Conservation (phyloP, 805 yeast genomes). For the Sugiyamaella boreocaroliniensis region DNA sequence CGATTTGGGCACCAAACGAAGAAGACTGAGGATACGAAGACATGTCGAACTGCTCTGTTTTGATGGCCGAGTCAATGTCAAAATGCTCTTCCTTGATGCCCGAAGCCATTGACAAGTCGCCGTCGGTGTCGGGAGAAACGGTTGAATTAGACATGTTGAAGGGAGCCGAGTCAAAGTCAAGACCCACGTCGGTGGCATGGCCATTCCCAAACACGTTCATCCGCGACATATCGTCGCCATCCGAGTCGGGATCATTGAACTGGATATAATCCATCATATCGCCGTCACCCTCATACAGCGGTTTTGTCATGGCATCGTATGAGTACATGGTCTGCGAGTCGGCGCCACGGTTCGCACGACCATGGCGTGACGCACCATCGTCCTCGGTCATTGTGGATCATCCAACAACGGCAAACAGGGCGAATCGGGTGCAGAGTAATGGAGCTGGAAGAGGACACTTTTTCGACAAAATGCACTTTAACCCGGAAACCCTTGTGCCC, state of each 20-base stretch:
- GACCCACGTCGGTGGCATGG: not conserved
- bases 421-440: not conserved
- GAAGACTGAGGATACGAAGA: constrained; percentile 45
- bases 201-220: not conserved
- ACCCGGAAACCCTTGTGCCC: not conserved
- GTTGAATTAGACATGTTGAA: not conserved
- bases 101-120: not conserved
- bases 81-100: not conserved
- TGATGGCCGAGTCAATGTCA: not conserved
- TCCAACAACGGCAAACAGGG: not conserved
- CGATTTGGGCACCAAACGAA: constrained; percentile 41
- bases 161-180: not conserved
- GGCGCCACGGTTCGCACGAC: not conserved
- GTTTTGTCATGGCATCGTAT: not conserved
- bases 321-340: not conserved
- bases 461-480: not conserved
- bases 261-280: constrained; percentile 9
- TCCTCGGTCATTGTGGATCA: not conserved
- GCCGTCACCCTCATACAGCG: constrained; percentile 1
- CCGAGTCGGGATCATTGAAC: not conserved
- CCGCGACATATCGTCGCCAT: not conserved
- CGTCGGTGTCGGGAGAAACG: not conserved
- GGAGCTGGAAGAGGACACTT: not conserved
- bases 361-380: not conserved
- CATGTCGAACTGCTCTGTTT: constrained; percentile 32